phyloP scores from a whole-genome alignment of 768 basidiomycete genomes.

The Gloeostereum incarnatum region DNA sequence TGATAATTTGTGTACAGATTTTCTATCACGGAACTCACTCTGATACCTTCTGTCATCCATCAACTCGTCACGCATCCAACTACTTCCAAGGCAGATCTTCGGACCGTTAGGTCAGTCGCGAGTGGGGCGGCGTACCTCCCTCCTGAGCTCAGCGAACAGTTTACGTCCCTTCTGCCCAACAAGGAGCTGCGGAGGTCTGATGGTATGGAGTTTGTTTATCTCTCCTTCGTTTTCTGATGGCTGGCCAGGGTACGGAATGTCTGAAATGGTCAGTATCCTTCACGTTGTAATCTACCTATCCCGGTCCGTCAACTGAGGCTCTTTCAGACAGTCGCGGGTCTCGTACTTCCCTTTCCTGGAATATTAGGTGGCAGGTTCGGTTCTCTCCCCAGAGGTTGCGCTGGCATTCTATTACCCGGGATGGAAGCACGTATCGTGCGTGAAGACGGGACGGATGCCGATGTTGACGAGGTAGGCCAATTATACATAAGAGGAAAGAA shows the following conservation, averaged over 20 bases:
- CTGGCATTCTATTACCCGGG: slow-evolving; percentile 55
- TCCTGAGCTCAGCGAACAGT: slow-evolving; percentile 33
- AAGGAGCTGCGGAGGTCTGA: slow-evolving; percentile 26
- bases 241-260: slow-evolving; percentile 58
- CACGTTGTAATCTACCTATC: neutral
- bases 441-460: slow-evolving; percentile 48
- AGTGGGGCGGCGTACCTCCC: slow-evolving; percentile 67
- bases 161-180: slow-evolving; percentile 25
- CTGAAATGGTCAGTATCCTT: slow-evolving; percentile 42
- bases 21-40: slow-evolving; percentile 33
- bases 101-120: slow-evolving; percentile 29
- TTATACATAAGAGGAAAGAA: slow-evolving; percentile 48
- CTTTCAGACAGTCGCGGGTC: slow-evolving; percentile 44
- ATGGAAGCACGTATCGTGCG: slow-evolving; percentile 54
- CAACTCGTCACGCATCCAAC: slow-evolving; percentile 53
- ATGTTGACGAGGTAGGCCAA: slow-evolving; percentile 53
- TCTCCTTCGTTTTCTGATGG: neutral
- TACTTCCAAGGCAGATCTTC: slow-evolving; percentile 40
- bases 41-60: slow-evolving; percentile 59
- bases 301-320: neutral
- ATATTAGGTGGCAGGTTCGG: slow-evolving; percentile 32
- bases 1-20: too few species aligned
- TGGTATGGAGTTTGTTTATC: slow-evolving; percentile 26
- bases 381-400: slow-evolving; percentile 27
- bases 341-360: slow-evolving; percentile 34